A percentile compares a stretch with the other conserved stretches of the same genome.
phyloP scores from a whole-genome alignment of 495 filamentous ascomycete genomes.

The Xylaria castorea region DNA sequence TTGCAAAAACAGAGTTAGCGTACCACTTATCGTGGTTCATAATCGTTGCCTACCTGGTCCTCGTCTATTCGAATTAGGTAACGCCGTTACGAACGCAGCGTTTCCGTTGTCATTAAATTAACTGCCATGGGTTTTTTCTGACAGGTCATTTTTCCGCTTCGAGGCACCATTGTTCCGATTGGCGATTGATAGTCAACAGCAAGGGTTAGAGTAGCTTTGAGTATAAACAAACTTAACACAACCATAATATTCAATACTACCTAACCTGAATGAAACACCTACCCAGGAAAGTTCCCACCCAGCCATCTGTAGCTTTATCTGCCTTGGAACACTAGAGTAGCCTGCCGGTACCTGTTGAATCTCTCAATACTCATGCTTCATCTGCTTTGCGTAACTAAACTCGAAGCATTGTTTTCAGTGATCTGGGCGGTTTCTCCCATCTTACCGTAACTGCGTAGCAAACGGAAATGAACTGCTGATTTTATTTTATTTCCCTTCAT shows the following conservation, averaged over 20 bases:
- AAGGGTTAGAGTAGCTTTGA: background rate
- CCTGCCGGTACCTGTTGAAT: background rate
- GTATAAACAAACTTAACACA: background rate
- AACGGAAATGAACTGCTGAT: background rate
- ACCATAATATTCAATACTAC: background rate
- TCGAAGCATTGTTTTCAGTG: background rate
- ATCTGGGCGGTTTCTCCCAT: background rate
- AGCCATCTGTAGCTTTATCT: background rate
- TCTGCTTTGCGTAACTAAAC: background rate
- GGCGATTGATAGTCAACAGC: background rate
- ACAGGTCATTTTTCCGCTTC: background rate
- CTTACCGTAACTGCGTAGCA: background rate
- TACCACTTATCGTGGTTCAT: background rate
- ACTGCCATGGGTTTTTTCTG: background rate
- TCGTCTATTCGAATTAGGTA: background rate
- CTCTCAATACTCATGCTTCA: background rate
- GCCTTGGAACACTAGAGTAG: background rate
- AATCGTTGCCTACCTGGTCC: background rate
- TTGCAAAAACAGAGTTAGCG: background rate
- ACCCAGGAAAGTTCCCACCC: background rate
- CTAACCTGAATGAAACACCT: background rate
- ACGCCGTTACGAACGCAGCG: background rate
- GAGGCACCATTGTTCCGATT: background rate
- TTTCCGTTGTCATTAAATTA: background rate
- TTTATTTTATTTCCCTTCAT: background rate